Evolutionary conservation across 2,329 filamentous ascomycete species (phyloP), one percentile per base, ranked within the genome.

Genomic region (Beauveria sp.): DNA sequence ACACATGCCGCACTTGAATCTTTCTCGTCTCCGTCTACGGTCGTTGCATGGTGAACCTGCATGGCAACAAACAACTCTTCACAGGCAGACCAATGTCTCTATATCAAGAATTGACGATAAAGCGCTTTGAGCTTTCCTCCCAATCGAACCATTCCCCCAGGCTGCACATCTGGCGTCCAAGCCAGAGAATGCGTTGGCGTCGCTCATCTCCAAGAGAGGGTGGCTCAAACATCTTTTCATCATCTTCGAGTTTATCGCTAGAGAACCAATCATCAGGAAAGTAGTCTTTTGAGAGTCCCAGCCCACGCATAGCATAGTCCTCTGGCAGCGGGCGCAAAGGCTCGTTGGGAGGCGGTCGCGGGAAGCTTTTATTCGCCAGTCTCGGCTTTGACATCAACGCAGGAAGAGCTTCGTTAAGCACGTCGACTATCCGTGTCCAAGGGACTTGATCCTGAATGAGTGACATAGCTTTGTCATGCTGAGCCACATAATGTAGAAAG

Each of bases 231-330:
- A 80, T 81, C 47, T 86, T 81, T 63, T 89, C 86, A 12, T 88
- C 85, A n/a, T 89, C 86, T 28, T 89, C 86, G 5, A 86, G 78
- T 62, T 81, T 80, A 1, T 80, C 78, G 9, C 79, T 77, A 0
- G 70, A 66, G 67, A 90, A 90, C 82, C 83, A 89, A 0, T 77
- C 73, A 0, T 71, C 61, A 0, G 86, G 85, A 58, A 83, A 86
- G 61, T 87, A 87, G 12, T 77, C 75, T 2, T 84, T 78, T 0
- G 80, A 76, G 76, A 85, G 90, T 1, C 85, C 70, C 1, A 89
- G 74, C 0, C 88, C 88, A 1, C 86, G 78, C 60, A 90, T 79
- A 0, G 82, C 78, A 65, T 84, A 90, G 63, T 92, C 89, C 54
- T 91, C 89, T 0, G 87, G 86, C 0, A 91, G 70, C 0, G 88